Evolutionary conservation across 2,329 filamentous ascomycete genomes (phyloP), one percentile per base, ranked within the genome.

Genomic region (Teratosphaeria viscida): DNA sequence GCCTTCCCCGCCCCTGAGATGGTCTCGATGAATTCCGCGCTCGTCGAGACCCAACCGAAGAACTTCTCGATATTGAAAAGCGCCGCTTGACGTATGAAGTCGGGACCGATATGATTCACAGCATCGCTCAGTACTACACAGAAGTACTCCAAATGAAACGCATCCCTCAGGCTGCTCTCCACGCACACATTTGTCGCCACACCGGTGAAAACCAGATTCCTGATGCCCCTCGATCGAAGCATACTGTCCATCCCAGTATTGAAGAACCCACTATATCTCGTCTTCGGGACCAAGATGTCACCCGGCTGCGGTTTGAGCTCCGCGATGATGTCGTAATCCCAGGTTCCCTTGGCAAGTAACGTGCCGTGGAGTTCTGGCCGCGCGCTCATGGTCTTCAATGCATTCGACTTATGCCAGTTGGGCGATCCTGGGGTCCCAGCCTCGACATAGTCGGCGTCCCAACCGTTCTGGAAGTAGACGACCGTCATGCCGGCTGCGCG

Each of bases 181-280:
- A 62, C 60, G 56, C 60, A 62, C 16, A 62, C 58, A 60, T 62
- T 49, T 11, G 60, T 62, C 29, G 58, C 58, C 27, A 62, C 58
- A 19, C 60, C 60, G 19, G 60, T 62, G 16, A 62, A 35, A 7
- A 62, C 55, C 56, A 62, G 27, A 52, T 58, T 55, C 29, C 60
- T 60, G 19, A 62, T 43, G 14, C 55, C 55, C 7, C 52, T 26
- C 27, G 57, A 55, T 43, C 57, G 55, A 16, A 62, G 43, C n/a
- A 37, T 52, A 32, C 47, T 54, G 39, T 62, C 56, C 55, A 62
- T 27, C 2, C 23, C 26, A 14, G 60, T 62, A 11, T 56, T 27
- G 19, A 57, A 58, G 56, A 62, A 62, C 3, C 34, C 60, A 27
- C 58, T 58, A 43, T 62, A 60, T 27, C 60, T 57, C 52, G 58